Evolutionary conservation across 163 green algal species (phyloP), one percentile per base, ranked within the genome.

Genomic region (Botryococcus braunii): DNA sequence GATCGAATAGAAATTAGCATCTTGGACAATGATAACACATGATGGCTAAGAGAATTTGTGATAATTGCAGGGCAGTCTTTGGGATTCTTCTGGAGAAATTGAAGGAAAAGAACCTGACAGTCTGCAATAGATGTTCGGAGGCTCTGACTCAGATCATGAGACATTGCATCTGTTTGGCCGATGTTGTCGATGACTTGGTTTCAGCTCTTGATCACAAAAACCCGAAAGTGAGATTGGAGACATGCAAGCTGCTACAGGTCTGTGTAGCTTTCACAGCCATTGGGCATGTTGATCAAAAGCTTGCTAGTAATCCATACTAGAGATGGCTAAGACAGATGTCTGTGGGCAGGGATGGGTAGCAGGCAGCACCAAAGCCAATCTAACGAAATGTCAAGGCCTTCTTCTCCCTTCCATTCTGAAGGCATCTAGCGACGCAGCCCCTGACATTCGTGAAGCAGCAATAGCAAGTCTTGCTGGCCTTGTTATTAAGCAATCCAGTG

Each of bases 31-130:
- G n/a, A n/a, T n/a, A n/a, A n/a, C n/a, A n/a, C n/a, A n/a, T n/a
- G n/a, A n/a, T n/a, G n/a, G n/a, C n/a, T n/a, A n/a, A n/a, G n/a
- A n/a, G n/a, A n/a, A n/a, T n/a, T n/a, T n/a, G n/a, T n/a, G n/a
- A n/a, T n/a, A n/a, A n/a, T n/a, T n/a, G n/a, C n/a, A 11, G 50
- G 11, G 65, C 50, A 9, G 43, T 83, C 36, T 77, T 64, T 46
- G 48, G 78, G 6, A 62, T 85, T 32, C 58, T 97, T 52, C 71
- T 97, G 61, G 91, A 96, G 48, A 93, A 95, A 69, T 85, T 95
- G 68, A 97, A 96, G 78, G 92, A 97, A 74, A 97, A 97, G 74
- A 94, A 93, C 52, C 77, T 73, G 23, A 79, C 70, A 9, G 79
- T 90, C 36, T 74, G 72, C 49, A 73, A 52, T 17, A 75, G 78